Base-by-base conservation (phyloP, 371 early-diverging fungal species). In the Mucor irregularis region DNA sequence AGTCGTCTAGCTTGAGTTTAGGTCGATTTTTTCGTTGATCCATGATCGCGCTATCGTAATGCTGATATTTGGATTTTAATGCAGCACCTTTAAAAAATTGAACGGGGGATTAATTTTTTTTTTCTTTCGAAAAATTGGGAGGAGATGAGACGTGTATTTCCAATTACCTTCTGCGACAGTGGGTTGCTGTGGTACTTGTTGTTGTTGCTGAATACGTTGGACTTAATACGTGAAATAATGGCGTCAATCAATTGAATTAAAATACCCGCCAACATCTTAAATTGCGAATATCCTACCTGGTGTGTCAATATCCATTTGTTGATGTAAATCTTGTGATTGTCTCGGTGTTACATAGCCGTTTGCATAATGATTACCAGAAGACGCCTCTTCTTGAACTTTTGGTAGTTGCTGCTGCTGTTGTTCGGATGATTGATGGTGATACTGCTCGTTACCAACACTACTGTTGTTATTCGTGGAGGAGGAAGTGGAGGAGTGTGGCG, bases 201-300 rank as follows among this genome's bases (percentile, higher is more conserved):
- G 31, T 30, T 30, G 10, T 30, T 46, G 46, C 8, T 30, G 25
- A n/a, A n/a, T n/a, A n/a, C n/a, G n/a, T n/a, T n/a, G n/a, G n/a
- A n/a, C n/a, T n/a, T n/a, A n/a, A n/a, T n/a, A n/a, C n/a, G n/a
- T n/a, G n/a, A n/a, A n/a, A n/a, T n/a, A n/a, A n/a, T n/a, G n/a
- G n/a, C n/a, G n/a, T n/a, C n/a, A n/a, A n/a, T n/a, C n/a, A n/a
- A n/a, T n/a, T n/a, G n/a, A n/a, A n/a, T n/a, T n/a, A n/a, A n/a
- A n/a, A n/a, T n/a, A n/a, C n/a, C n/a, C 26, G 88, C 89, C 68
- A 91, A 68, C 87, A 95, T 92, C 82, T 99, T 99, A 74, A 92
- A 99, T 34, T n/a, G n/a, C n/a, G n/a, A n/a, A n/a, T n/a, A n/a
- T n/a, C n/a, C n/a, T 50, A 58, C 59, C 55, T 50, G 49, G 45